Evolutionary conservation across 352 stramenopile genomes (phyloP).

Genomic region (Globisporangium middletonii): DNA sequence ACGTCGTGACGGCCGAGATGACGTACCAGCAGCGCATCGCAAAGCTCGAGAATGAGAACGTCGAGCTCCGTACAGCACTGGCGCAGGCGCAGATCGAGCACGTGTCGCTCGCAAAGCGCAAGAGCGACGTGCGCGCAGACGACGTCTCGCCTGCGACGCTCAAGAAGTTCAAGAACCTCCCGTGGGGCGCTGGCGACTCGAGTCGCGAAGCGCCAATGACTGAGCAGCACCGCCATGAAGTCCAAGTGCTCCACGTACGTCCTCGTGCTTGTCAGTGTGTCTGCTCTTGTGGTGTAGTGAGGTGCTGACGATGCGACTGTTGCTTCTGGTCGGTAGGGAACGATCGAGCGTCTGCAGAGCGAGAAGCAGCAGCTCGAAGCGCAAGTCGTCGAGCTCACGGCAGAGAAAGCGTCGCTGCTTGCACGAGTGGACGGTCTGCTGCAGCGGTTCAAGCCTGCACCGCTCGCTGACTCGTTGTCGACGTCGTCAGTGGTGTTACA

Average conservation of each 20-base stretch:
- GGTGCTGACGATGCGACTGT: neutral
- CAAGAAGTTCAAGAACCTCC: conserved; percentile 38
- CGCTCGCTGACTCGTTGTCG: neutral
- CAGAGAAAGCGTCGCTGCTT: conserved; percentile 17
- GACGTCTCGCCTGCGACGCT: conserved; percentile 29
- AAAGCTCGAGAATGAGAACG: conserved; percentile 50
- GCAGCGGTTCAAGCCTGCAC: conserved; percentile 1
- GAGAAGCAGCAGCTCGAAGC: conserved; percentile 23
- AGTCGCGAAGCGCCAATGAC: neutral
- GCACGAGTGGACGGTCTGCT: conserved; percentile 6
- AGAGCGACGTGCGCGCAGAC: conserved; percentile 23
- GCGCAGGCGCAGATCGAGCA: conserved; percentile 24
- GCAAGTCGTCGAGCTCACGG: conserved; percentile 19
- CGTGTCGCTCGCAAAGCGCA: conserved; percentile 21
- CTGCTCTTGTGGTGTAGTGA: neutral
- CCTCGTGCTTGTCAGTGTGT: neutral
- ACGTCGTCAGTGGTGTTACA: neutral
- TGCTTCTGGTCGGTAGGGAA: conserved; percentile 10
- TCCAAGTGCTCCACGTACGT: conserved; percentile 9
- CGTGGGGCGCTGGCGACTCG: conserved; percentile 9
- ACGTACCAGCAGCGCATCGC: conserved; percentile 54
- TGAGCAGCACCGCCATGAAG: conserved; percentile 4
- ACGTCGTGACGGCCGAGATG: conserved; percentile 76
- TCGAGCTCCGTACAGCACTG: conserved; percentile 29
- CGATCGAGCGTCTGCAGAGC: conserved; percentile 21